Evolutionary conservation across 495 filamentous ascomycete genomes (phyloP).

Genomic region (Penicillium lividum): DNA sequence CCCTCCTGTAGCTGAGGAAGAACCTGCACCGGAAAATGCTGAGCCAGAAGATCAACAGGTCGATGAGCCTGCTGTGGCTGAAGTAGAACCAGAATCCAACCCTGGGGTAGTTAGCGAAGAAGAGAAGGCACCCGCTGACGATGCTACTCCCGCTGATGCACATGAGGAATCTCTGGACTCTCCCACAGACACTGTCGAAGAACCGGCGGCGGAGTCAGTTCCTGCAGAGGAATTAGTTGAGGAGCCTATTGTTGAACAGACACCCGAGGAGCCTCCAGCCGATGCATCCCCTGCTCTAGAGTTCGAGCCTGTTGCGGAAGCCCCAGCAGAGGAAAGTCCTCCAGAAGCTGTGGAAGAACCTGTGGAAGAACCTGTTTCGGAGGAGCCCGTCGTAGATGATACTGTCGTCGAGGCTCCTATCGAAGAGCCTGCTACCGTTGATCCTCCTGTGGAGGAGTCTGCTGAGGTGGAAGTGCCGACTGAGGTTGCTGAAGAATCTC

Average conservation of each 20-base stretch:
- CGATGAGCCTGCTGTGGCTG: neutral
- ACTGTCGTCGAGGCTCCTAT: constrained; percentile 4
- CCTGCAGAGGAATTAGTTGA: constrained; percentile 20
- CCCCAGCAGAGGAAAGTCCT: constrained; percentile 6
- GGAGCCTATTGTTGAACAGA: constrained; percentile 16
- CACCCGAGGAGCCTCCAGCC: constrained; percentile 2
- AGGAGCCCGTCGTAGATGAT: constrained; percentile 13
- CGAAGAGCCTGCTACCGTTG: constrained; percentile 6
- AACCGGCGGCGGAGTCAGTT: constrained; percentile 10
- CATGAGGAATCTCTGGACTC: neutral
- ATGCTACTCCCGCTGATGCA: neutral
- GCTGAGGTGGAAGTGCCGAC: constrained; percentile 12
- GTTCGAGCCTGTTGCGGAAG: neutral
- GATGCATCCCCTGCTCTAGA: neutral
- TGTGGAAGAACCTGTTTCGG: neutral
- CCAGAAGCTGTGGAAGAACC: neutral
- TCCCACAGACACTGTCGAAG: neutral
- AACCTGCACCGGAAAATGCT: neutral
- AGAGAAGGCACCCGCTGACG: neutral
- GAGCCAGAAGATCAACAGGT: neutral
- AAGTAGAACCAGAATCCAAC: neutral
- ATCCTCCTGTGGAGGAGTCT: constrained; percentile 10
- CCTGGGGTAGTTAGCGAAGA: neutral
- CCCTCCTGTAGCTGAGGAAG: constrained; percentile 5
- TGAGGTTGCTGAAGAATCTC: neutral